These are phyloP conservation scores for Ochromonadaceae sp. DNA, from an alignment of 352 stramenopile species.

Conservation along the genomic window DNA sequence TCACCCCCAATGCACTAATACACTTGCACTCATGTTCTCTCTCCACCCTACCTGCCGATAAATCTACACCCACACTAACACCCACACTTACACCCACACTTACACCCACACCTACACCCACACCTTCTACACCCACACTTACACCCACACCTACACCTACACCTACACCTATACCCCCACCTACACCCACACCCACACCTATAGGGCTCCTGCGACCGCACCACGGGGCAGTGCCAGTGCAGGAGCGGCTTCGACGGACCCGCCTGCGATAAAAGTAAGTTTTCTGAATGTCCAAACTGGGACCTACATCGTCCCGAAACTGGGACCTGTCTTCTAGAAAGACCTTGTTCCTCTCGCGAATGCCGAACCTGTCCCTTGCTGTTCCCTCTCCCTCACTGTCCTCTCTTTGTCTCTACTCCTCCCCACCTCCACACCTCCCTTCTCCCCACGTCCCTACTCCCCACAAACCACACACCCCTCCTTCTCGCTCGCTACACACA, in stretches of 20 bases:
- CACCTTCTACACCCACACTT: too few relatives aligned
- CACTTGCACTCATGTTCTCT: too few relatives aligned
- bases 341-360: too few relatives aligned
- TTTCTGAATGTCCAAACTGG: too few relatives aligned
- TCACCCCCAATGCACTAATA: too few relatives aligned
- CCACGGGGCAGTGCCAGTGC: slow-evolving; percentile 47
- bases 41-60: too few relatives aligned
- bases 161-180: background rate
- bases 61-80: too few relatives aligned
- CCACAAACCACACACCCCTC: background rate
- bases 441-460: background rate
- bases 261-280: slow-evolving; percentile 40
- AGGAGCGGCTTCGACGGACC: slow-evolving; percentile 51
- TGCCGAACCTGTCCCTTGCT: background rate
- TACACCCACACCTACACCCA: too few relatives aligned
- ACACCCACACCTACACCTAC: too few relatives aligned
- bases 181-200: background rate
- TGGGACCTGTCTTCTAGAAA: too few relatives aligned
- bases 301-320: too few relatives aligned
- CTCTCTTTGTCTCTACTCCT: background rate
- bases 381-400: background rate
- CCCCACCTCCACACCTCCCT: background rate
- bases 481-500: background rate
- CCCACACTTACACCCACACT: too few relatives aligned
- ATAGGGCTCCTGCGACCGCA: slow-evolving; percentile 43